Evolutionary conservation across 345 rosid species (phyloP).

Genomic region (Viola odorata): DNA sequence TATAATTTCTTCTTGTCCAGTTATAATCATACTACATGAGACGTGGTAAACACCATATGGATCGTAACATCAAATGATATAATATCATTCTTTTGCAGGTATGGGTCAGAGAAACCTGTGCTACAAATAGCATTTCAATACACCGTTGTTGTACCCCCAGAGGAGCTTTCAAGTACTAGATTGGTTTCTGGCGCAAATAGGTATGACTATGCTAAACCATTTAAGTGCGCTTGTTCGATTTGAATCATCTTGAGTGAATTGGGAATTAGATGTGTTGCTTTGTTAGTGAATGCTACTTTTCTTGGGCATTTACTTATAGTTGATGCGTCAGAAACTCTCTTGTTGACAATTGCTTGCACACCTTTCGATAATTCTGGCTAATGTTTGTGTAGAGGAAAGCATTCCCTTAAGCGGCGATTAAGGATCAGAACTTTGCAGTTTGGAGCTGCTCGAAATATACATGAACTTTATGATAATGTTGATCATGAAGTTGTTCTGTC

Average conservation of each 20-base stretch:
- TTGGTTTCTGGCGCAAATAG: conserved; percentile 54
- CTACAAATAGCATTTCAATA: conserved; percentile 95
- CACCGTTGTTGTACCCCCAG: conserved; percentile 78
- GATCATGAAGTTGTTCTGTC: conserved; percentile 83
- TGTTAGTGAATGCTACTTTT: background rate
- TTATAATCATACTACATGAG: too few species aligned
- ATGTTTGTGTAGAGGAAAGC: conserved; percentile 46
- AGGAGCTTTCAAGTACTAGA: conserved; percentile 54
- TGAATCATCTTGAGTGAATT: background rate
- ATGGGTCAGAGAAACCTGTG: conserved; percentile 74
- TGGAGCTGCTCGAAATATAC: conserved; percentile 63
- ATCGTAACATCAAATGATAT: background rate
- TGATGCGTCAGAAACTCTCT: background rate
- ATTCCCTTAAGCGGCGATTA: conserved; percentile 70
- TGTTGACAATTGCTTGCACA: background rate
- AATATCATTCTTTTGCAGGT: conserved; percentile 39
- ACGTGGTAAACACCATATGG: too few species aligned
- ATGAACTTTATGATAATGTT: conserved; percentile 78
- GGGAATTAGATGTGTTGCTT: background rate
- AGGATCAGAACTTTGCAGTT: conserved; percentile 86
- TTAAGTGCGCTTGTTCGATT: background rate
- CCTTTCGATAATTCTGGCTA: conserved; percentile 7
- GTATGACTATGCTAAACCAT: conserved; percentile 35
- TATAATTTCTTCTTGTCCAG: too few species aligned
- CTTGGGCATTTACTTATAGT: background rate